These are phyloP conservation scores for Rhizopogon sp. DNA, from an alignment of 768 basidiomycete species.

Conservation along the genomic window DNA sequence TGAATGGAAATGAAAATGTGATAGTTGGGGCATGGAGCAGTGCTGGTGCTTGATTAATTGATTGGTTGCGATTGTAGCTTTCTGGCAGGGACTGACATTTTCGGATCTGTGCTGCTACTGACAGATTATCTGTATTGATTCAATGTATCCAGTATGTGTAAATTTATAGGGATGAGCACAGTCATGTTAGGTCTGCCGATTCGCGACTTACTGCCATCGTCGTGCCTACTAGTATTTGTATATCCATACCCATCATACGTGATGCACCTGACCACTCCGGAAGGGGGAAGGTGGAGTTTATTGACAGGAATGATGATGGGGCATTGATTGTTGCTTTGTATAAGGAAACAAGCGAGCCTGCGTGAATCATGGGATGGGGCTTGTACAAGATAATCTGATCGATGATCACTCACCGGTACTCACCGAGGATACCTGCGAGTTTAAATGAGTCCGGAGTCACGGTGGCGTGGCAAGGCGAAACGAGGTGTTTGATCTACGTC, in stretches of 20 bases:
- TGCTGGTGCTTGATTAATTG: background rate
- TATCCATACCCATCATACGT: slow-evolving; percentile 19
- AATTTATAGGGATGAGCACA: background rate
- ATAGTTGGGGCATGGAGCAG: background rate
- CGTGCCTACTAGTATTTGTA: slow-evolving; percentile 50
- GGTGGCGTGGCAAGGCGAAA: too few relatives aligned
- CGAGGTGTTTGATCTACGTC: too few relatives aligned
- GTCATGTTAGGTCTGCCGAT: too few relatives aligned
- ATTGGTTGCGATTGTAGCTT: background rate
- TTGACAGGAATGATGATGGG: slow-evolving; percentile 57
- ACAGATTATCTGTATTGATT: background rate
- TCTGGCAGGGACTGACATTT: background rate
- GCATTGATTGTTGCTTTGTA: slow-evolving; percentile 80
- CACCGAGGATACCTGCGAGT: too few relatives aligned
- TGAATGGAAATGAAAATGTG: background rate
- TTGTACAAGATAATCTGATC: background rate
- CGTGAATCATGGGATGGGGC: background rate
- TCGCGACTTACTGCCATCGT: slow-evolving; percentile 59
- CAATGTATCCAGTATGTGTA: background rate
- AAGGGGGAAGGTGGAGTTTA: slow-evolving; percentile 22
- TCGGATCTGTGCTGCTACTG: background rate
- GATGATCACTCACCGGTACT: slow-evolving; percentile 35
- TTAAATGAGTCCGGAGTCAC: too few relatives aligned
- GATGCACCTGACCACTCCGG: too few relatives aligned
- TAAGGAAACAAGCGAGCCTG: slow-evolving; percentile 57